Evolutionary conservation across 2,329 filamentous ascomycete genomes (phyloP), one percentile per base, ranked within the genome.

Genomic region (Cryphonectria japonica): DNA sequence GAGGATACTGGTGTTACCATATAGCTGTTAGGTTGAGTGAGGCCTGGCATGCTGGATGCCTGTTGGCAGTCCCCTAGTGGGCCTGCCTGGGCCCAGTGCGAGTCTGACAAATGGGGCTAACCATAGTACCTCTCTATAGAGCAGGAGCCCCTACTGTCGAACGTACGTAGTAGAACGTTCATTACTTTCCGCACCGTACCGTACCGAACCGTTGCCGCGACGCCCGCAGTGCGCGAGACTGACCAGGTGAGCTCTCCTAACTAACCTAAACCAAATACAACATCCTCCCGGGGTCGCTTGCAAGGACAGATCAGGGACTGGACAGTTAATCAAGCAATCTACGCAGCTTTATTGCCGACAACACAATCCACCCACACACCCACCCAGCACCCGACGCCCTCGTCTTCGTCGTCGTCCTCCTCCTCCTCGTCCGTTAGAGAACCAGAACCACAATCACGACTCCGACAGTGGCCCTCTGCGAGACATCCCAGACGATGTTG

Each of bases 281-380:
- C 63, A 26, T 65, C 63, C 22, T 32, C 37, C 37, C 62, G 61
- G 64, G 60, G 61, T 57, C 46, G 67, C 67, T 52, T 69, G 64
- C 69, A 68, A 70, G 63, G 59, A 70, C 67, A 68, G 32, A 67
- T 67, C 52, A 59, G 69, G 65, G 39, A 52, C 46, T 67, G 11
- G 62, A 43, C 41, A 64, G 37, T 39, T 11, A 39, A 59, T 59
- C 54, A 19, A 9, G n/a, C 46, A 50, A 50, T n/a, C 26, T 34
- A 29, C 16, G 22, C 61, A 50, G 34, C 19, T 64, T 41, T 34
- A 34, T 62, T 69, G 62, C 54, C 63, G 43, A 65, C 63, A 19
- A 34, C 41, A 32, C 26, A 22, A 65, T 57, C 29, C 29, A 37
- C 52, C 65, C 52, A 37, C 52, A 50, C 52, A 59, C 37, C 22